Evolutionary conservation across 139 green algal genomes (phyloP).

Genomic region (Chlamydomonas incerta): DNA sequence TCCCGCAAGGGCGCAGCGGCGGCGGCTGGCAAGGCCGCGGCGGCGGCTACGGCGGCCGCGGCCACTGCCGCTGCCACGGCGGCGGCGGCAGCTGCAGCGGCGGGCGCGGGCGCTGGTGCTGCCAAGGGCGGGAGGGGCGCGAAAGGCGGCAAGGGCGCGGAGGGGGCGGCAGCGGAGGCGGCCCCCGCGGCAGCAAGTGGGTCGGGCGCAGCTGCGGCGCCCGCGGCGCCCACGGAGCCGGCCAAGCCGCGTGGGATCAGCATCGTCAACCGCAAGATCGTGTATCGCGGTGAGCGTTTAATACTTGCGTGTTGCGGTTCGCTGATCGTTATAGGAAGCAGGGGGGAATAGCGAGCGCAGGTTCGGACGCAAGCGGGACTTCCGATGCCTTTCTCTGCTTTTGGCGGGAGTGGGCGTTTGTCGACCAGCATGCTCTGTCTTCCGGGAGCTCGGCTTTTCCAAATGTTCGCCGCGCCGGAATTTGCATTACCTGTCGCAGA

Average conservation of each 20-base stretch:
- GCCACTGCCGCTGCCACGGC: background rate
- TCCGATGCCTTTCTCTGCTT: no score
- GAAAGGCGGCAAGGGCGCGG: background rate
- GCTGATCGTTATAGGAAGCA: no score
- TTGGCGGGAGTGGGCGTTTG: no score
- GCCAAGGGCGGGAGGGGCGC: background rate
- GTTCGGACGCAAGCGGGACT: no score
- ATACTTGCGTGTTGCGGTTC: no score
- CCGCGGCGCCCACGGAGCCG: background rate
- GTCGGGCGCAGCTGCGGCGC: background rate
- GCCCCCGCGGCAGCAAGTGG: background rate
- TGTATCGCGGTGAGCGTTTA: no score
- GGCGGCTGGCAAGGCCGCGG: background rate
- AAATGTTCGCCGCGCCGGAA: background rate
- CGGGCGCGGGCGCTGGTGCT: background rate
- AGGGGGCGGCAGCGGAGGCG: background rate
- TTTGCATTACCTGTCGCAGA: background rate
- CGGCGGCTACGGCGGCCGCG: no score
- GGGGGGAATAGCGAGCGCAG: no score
- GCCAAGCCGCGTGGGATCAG: constrained; percentile 8
- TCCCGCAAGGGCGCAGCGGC: background rate
- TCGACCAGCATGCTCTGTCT: no score
- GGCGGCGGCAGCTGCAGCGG: background rate
- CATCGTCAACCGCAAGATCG: constrained; percentile 25
- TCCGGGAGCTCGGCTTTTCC: background rate